Evolutionary conservation across 106 monocot species (phyloP).

Genomic region (Allium cepa): DNA sequence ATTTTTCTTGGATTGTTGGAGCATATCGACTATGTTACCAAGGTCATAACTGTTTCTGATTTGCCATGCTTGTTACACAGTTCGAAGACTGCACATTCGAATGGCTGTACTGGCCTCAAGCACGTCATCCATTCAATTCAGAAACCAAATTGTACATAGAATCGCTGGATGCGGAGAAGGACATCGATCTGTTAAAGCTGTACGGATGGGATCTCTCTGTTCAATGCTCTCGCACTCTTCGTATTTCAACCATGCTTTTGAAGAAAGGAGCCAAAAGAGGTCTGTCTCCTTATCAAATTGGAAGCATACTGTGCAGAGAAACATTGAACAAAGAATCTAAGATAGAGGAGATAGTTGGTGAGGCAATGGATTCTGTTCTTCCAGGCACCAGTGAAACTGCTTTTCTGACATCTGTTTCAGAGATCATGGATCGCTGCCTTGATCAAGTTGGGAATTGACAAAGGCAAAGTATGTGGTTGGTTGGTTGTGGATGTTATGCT

Average conservation of each 20-base stretch:
- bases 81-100: slow-evolving; percentile 97
- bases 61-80: slow-evolving; percentile 20
- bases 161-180: slow-evolving; percentile 70
- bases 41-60: background rate
- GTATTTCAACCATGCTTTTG: slow-evolving; percentile 89
- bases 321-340: slow-evolving; percentile 62
- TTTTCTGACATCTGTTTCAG: slow-evolving; percentile 58
- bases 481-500: background rate
- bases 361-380: slow-evolving; percentile 53
- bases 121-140: slow-evolving; percentile 45
- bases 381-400: slow-evolving; percentile 49
- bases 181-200: slow-evolving; percentile 64
- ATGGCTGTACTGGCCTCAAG: slow-evolving; percentile 92
- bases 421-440: slow-evolving; percentile 63
- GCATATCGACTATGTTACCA: too few relatives aligned
- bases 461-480: background rate
- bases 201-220: slow-evolving; percentile 72
- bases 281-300: slow-evolving; percentile 64
- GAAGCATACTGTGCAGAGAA: slow-evolving; percentile 77
- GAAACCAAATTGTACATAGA: slow-evolving; percentile 62
- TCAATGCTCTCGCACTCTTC: slow-evolving; percentile 53
- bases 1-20: too few relatives aligned
- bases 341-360: slow-evolving; percentile 79
- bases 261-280: slow-evolving; percentile 79
- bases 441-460: slow-evolving; percentile 18